Base-by-base conservation (phyloP, 1,284 basidiomycete genomes). In the Ustilago esculenta region DNA sequence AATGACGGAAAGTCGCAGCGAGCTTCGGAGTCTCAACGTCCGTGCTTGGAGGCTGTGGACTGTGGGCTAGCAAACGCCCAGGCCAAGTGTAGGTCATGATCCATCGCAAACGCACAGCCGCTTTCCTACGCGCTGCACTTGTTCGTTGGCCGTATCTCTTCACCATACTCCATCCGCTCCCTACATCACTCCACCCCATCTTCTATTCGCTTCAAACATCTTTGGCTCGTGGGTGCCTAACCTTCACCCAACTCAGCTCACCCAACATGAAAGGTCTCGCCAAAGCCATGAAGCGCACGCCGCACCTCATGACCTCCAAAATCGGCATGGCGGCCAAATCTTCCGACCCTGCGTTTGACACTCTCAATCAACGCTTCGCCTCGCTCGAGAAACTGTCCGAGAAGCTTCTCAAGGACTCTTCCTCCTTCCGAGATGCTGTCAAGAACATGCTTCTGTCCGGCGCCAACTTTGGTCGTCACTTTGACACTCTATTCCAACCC, bases 381-480 rank as follows among this genome's bases (percentile, higher is more conserved):
- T 83, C 86, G 8, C 86, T 95, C 72, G 93, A 98, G 83, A 84
- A 87, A 54, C 89, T 91, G 14, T 87, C 90, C 0, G 92, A 94
- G 79, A 94, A 94, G 84, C 85, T 98, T 61, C 83, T 92, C 72
- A 97, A 97, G 84, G 94, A 99, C 80, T 89, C 91, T 36, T 91
- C 90, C 74, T 86, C 89, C 6, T 98, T 94, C 84, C 88, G 88
- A 9, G 93, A 98, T 52, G 59, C 71, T 15, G 76, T 75, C 41
- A 72, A 72, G 48, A 72, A 86, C 53, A 88, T 98, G 50, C 89
- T 98, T 80, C 88, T 87, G 4, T 86, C 90, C 25, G 90, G 90
- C 11, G 87, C 88, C 42, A 87, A 88, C 47, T 95, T 92, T 80
- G 88, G 89, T 1, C 86, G 86, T 2, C 91, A 91, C 73, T 91